Percentiles rank a stretch among this genome's conserved stretches.
Evolutionary conservation across 1,284 basidiomycete genomes (phyloP).

Genomic region (Neonothopanus nambi): DNA sequence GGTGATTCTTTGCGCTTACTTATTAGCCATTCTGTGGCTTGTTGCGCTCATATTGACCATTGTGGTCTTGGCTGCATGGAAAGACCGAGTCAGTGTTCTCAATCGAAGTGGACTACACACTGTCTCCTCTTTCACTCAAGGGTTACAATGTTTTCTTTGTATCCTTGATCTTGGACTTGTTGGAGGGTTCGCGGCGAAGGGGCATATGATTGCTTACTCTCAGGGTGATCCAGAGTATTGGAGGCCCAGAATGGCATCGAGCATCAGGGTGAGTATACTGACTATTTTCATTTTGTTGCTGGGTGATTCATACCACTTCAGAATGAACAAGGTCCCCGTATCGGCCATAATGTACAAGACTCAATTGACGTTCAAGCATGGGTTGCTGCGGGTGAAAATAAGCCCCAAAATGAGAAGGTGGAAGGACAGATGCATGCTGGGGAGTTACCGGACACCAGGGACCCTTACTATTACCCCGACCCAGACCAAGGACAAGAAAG

Average conservation of each 20-base stretch:
- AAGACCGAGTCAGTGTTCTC: slow-evolving; percentile 20
- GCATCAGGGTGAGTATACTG: neutral
- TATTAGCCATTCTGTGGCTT: slow-evolving; percentile 31
- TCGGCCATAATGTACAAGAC: too few relatives aligned
- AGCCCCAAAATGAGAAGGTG: too few relatives aligned
- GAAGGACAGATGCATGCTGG: too few relatives aligned
- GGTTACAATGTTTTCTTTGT: slow-evolving; percentile 28
- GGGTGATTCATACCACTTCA: too few relatives aligned
- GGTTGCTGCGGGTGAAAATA: too few relatives aligned
- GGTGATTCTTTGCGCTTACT: slow-evolving; percentile 29
- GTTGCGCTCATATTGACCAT: slow-evolving; percentile 30
- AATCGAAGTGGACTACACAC: slow-evolving; percentile 26
- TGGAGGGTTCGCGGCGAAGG: slow-evolving; percentile 25
- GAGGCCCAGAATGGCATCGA: slow-evolving; percentile 2
- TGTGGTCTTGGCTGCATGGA: slow-evolving; percentile 23
- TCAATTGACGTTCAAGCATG: too few relatives aligned
- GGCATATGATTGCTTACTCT: slow-evolving; percentile 26
- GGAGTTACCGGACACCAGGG: too few relatives aligned
- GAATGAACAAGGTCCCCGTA: too few relatives aligned
- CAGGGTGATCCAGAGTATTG: slow-evolving; percentile 29
- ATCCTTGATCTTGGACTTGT: slow-evolving; percentile 24
- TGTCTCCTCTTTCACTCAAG: slow-evolving; percentile 27
- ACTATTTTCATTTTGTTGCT: too few relatives aligned
- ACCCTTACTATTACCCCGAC: too few relatives aligned
- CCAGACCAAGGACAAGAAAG: too few relatives aligned